Evolutionary conservation across 106 monocot genomes (phyloP).

Genomic region (Phalaenopsis equestris): DNA sequence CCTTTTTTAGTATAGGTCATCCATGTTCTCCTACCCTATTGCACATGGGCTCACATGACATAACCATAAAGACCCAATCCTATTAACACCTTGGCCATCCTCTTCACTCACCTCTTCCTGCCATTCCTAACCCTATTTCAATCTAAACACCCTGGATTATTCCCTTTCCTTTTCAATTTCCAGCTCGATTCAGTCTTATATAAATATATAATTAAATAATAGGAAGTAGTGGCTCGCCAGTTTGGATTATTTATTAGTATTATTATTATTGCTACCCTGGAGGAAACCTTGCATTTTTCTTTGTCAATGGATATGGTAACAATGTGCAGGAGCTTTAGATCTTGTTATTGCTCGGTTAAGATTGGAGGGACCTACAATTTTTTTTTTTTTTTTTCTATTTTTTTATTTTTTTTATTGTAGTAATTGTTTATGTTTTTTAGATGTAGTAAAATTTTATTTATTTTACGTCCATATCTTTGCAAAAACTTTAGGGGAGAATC

Average conservation of each 20-base stretch:
- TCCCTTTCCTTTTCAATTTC: background rate
- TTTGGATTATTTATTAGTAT: background rate
- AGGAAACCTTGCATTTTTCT: background rate
- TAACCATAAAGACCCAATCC: background rate
- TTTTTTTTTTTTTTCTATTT: too few relatives aligned
- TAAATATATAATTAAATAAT: background rate
- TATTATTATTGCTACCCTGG: background rate
- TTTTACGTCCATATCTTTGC: too few relatives aligned
- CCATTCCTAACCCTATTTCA: slow-evolving; percentile 1
- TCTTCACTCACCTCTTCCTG: too few relatives aligned
- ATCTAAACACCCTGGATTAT: slow-evolving; percentile 21
- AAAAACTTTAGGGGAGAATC: too few relatives aligned
- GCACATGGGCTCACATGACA: slow-evolving; percentile 20
- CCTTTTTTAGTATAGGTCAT: slow-evolving; percentile 5
- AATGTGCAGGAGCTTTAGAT: background rate
- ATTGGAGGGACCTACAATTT: background rate
- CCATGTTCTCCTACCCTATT: slow-evolving; percentile 6
- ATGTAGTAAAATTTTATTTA: too few relatives aligned
- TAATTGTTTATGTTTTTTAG: too few relatives aligned
- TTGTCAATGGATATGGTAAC: background rate
- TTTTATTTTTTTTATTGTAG: too few relatives aligned
- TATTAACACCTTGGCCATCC: slow-evolving; percentile 1
- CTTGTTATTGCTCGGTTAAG: background rate
- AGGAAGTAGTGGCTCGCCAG: background rate
- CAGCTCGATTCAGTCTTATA: background rate